phyloP scores from a whole-genome alignment of 208 protist species.

The Trypanosoma grayi region DNA sequence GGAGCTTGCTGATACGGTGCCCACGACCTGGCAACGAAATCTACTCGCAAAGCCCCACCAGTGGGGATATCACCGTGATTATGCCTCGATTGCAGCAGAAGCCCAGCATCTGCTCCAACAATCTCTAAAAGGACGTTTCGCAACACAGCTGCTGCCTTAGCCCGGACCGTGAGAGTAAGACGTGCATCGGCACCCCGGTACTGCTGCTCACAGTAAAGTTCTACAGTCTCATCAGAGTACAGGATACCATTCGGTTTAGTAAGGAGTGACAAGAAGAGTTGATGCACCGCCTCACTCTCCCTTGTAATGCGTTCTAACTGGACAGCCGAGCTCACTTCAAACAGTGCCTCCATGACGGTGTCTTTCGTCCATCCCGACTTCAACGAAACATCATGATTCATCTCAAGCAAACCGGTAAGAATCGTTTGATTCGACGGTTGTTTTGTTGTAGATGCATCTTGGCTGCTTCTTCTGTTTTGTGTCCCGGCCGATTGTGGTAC shows the following conservation, averaged over 20 bases:
- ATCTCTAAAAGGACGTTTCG: constrained; percentile 39
- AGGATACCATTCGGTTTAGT: constrained; percentile 27
- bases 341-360: constrained; percentile 29
- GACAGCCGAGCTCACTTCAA: constrained; percentile 21
- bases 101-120: constrained; percentile 39
- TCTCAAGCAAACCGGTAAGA: background rate
- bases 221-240: constrained; percentile 43
- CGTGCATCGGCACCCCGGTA: constrained; percentile 51
- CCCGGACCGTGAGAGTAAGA: constrained; percentile 33
- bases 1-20: constrained; percentile 58
- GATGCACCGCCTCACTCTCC: constrained; percentile 32
- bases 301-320: constrained; percentile 34
- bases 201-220: constrained; percentile 51
- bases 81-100: constrained; percentile 60
- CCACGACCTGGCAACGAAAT: constrained; percentile 66
- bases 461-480: background rate
- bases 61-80: constrained; percentile 24
- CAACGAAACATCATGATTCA: background rate
- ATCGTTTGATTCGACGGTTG: background rate
- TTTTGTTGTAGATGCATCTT: background rate
- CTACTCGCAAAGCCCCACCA: constrained; percentile 30
- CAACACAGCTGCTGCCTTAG: constrained; percentile 27
- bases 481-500: background rate
- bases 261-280: constrained; percentile 34
- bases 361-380: background rate